phyloP scores from a whole-genome alignment of 2,329 filamentous ascomycete species.

The Alternaria longipes region DNA sequence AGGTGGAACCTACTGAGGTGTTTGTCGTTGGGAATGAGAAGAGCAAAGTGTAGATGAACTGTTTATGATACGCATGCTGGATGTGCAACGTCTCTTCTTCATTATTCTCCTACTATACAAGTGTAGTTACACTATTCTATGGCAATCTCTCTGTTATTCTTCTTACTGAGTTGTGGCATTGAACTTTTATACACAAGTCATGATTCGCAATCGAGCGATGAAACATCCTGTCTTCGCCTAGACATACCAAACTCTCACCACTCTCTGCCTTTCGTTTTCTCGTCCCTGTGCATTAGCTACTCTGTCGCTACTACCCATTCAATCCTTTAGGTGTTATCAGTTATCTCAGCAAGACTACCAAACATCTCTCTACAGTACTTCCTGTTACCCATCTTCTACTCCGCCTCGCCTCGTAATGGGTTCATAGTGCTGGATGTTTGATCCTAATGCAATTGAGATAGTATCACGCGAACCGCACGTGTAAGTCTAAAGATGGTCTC shows the following conservation, averaged over 20 bases:
- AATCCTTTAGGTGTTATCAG: not conserved
- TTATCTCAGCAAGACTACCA: not conserved
- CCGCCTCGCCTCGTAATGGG: not conserved
- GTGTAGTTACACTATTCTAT: not conserved
- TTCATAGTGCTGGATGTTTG: not conserved
- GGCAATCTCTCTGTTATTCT: not conserved
- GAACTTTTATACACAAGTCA: not conserved
- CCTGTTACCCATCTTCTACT: not conserved
- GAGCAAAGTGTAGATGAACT: constrained; percentile 20
- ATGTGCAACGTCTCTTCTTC: not conserved
- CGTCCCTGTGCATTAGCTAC: not conserved
- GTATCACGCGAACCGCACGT: not conserved
- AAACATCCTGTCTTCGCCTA: not conserved
- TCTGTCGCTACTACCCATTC: not conserved
- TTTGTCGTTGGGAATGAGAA: constrained; percentile 28
- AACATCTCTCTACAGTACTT: not conserved
- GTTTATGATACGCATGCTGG: not conserved
- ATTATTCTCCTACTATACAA: not conserved
- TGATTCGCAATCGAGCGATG: not conserved
- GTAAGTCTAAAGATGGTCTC: not conserved
- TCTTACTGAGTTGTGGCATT: not conserved
- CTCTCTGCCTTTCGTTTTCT: not conserved
- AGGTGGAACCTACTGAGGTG: constrained; percentile 25
- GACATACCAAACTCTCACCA: not conserved
- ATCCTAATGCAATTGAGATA: not conserved